Percentiles rank a stretch among this genome's conserved stretches.
Conservation (phyloP, 768 basidiomycete species). For the Rhodotorula graminis region DNA sequence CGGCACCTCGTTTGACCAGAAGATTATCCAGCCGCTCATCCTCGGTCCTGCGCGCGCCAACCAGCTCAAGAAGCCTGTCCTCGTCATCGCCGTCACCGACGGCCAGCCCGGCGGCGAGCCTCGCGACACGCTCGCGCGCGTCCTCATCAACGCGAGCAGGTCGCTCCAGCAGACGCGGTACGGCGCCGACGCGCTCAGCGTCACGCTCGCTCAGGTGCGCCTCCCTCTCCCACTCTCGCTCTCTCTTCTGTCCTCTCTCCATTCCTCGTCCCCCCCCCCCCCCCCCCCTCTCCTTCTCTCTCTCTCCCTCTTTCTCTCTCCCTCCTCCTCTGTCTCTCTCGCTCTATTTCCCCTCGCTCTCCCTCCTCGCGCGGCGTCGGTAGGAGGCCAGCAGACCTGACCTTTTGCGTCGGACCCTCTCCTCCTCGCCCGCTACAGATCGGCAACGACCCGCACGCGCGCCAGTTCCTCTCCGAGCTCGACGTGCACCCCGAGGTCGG, state of each 20-base stretch:
- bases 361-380: no score
- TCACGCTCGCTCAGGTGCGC: constrained; percentile 38
- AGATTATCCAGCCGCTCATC: constrained; percentile 50
- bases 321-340: neutral
- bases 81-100: constrained; percentile 47
- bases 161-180: constrained; percentile 27
- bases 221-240: no score
- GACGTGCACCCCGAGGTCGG: constrained; percentile 7
- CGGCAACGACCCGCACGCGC: constrained; percentile 43
- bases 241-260: no score
- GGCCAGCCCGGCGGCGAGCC: constrained; percentile 29
- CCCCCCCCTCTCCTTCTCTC: neutral
- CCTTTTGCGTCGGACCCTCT: no score
- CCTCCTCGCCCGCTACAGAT: constrained; percentile 1
- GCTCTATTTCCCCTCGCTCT: no score
- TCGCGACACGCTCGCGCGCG: constrained; percentile 10
- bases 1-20: constrained; percentile 44
- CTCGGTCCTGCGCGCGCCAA: constrained; percentile 46
- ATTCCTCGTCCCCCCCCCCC: no score
- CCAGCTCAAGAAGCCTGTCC: constrained; percentile 48
- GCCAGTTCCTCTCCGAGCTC: constrained; percentile 44
- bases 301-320: neutral
- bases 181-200: constrained; percentile 46
- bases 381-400: no score
- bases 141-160: constrained; percentile 13